Evolutionary conservation across 306 rosid species (phyloP), one percentile per base, ranked within the genome.

Genomic region (Myrica gale): DNA sequence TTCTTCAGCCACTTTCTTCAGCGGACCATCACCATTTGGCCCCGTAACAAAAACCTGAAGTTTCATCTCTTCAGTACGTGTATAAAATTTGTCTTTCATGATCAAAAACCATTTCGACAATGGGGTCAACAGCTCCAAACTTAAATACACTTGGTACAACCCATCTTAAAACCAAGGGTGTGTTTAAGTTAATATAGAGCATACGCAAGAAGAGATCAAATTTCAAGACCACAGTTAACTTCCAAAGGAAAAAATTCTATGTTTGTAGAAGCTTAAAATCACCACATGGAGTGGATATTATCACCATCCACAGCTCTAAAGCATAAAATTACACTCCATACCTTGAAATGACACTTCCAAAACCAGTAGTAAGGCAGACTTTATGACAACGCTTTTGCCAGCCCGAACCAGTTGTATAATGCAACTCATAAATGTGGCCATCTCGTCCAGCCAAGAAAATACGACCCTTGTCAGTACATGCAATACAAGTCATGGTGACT

Each of bases 1-100:
- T 88, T 95, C 99, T 88, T 95, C 99, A 32, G 96, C 96, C 60
- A 95, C 97, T 83, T 95, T 95, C 91, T 90, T 95, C 75, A 95
- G 80, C 42, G 93, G 82, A 9, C 97, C 97, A 57, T 92, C 97
- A 80, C 95, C 97, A 92, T 80, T 83, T 74, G 91, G 78, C 73
- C 92, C 97, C 55, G 90, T 80, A 80, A 84, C 79, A 88, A 85
- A 95, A 78, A 85, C 97, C 87, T 95, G 99, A 76, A 92, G 91
- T 81, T 92, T 95, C 97, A 92, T 95, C 76, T 92, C 97, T 83
- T 95, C 97, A 74, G 97, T 92, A 71, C 97, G 84, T 50, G 73
- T 90, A 95, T 83, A 95, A 75, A 76, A 95, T 88, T 82, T 82
- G 89, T 83, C 99, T 88, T 89, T 95, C 99, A 69, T 88, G 89